Conservation (phyloP, 202 grass and related monocot genomes). For the Brachypodium distachyon region DNA sequence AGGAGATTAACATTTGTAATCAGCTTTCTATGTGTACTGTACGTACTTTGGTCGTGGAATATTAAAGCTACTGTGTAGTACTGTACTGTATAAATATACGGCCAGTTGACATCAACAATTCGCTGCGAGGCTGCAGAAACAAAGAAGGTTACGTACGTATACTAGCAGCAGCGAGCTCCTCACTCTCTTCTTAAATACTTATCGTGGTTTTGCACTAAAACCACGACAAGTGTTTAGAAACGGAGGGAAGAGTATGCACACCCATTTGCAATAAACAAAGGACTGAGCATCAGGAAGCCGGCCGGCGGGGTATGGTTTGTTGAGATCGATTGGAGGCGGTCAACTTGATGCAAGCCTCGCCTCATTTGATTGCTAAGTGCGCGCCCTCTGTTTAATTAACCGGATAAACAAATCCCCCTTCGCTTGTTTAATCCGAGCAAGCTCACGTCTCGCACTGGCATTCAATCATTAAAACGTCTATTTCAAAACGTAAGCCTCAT, state of each 20-base stretch:
- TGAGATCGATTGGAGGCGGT: slow-evolving; percentile 1
- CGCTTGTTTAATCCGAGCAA: slow-evolving; percentile 10
- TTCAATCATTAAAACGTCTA: slow-evolving; percentile 9
- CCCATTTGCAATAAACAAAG: slow-evolving; percentile 30
- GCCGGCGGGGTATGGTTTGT: neutral
- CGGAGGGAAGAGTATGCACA: neutral
- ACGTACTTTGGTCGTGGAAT: neutral
- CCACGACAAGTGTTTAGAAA: too few relatives aligned
- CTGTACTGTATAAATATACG: neutral
- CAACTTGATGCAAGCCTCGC: slow-evolving; percentile 21
- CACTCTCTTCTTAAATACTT: too few relatives aligned
- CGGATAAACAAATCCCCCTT: neutral
- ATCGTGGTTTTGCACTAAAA: too few relatives aligned
- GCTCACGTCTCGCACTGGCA: slow-evolving; percentile 21
- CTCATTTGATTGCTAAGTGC: slow-evolving; percentile 26
- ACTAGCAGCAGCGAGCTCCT: too few relatives aligned
- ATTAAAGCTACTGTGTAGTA: neutral
- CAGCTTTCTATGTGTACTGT: neutral
- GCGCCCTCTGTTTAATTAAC: neutral
- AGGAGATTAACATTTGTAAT: too few relatives aligned
- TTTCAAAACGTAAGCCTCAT: neutral
- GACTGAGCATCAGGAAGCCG: neutral
- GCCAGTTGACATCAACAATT: neutral
- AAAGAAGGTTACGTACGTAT: neutral
- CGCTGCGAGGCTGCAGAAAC: neutral